Percentiles rank a stretch among this genome's conserved stretches.
Evolutionary conservation across 2,329 filamentous ascomycete species (phyloP).

Genomic region (Intubia oerlemansii): DNA sequence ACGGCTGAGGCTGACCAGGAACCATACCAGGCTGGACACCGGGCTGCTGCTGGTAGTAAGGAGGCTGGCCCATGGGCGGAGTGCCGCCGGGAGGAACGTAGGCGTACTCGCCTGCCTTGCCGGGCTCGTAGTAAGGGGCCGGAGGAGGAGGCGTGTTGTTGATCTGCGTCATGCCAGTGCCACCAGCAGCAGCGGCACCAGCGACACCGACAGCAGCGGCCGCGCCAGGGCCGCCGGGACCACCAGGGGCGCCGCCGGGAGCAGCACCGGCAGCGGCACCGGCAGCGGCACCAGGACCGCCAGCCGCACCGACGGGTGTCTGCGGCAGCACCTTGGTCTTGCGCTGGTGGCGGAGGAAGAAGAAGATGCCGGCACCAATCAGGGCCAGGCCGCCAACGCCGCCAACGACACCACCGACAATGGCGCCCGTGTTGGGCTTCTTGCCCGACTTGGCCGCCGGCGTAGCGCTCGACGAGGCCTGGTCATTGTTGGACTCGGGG

Average conservation of each 20-base stretch:
- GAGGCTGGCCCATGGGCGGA: too few species aligned
- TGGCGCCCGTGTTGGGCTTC: constrained; percentile 10
- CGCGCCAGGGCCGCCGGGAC: background rate
- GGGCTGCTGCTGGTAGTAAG: constrained; percentile 2
- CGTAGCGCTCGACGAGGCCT: background rate
- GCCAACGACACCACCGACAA: constrained; percentile 15
- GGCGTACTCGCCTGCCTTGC: too few species aligned
- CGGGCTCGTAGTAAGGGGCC: too few species aligned
- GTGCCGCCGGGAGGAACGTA: too few species aligned
- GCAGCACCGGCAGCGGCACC: too few species aligned
- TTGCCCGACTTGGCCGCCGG: background rate
- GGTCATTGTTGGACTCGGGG: background rate
- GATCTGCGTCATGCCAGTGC: constrained; percentile 3
- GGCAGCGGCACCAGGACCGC: too few species aligned
- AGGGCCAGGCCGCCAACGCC: constrained; percentile 12
- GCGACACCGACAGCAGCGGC: too few species aligned
- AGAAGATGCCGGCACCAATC: constrained; percentile 9
- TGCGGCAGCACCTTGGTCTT: constrained; percentile 3
- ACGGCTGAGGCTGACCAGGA: constrained; percentile 2
- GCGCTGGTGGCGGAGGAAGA: constrained; percentile 10
- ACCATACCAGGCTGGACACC: too few species aligned
- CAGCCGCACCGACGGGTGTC: too few species aligned
- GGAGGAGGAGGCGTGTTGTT: constrained; percentile 1
- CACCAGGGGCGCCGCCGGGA: too few species aligned
- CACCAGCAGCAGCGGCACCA: too few species aligned